Evolutionary conservation across 768 basidiomycete species (phyloP), one percentile per base, ranked within the genome.

Genomic region (Crassisporium funariophilum): DNA sequence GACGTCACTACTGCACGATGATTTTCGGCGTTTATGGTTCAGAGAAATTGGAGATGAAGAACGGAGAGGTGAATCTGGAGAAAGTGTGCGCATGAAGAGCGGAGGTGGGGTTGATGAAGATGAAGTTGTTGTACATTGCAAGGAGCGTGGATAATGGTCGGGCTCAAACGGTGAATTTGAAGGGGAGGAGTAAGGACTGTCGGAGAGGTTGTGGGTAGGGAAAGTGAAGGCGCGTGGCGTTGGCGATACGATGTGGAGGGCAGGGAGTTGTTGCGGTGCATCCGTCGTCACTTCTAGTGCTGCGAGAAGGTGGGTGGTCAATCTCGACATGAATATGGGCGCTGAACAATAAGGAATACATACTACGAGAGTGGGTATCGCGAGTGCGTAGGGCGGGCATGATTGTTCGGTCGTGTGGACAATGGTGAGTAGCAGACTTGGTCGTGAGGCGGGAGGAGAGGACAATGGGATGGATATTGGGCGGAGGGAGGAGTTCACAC

Each of bases 331-430:
- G 41, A 24, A 12, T 37, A 24, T 16, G 21, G n/a, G 9, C 27
- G 41, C 42, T 47, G 33, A 27, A 44, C 22, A 41, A 48, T 37
- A 25, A 11, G 25, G 29, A 49, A 29, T 24, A 70, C 74, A 61
- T 56, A 76, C 76, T 66, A 67, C 69, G 68, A 63, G 76, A 67
- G 54, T 74, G 78, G 75, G 77, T 83, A 75, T 87, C 84, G 75
- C 84, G 84, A 65, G 86, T 88, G 72, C 86, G 86, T 62, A 82
- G 74, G 41, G 84, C 84, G 67, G 86, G 86, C 86, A 88, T 88
- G 77, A 78, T 82, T 58, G 61, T 63, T 64, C 52, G 64, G n/a
- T 65, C 66, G 67, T 67, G 63, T 47, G 44, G 55, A 60, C 48
- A 57, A 61, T 53, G 56, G 45, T 40, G 52, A 49, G 60, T 58